Percentiles rank a stretch among this genome's conserved stretches.
phyloP scores from a whole-genome alignment of 2,329 filamentous ascomycete genomes.

The Penicillium sp. region DNA sequence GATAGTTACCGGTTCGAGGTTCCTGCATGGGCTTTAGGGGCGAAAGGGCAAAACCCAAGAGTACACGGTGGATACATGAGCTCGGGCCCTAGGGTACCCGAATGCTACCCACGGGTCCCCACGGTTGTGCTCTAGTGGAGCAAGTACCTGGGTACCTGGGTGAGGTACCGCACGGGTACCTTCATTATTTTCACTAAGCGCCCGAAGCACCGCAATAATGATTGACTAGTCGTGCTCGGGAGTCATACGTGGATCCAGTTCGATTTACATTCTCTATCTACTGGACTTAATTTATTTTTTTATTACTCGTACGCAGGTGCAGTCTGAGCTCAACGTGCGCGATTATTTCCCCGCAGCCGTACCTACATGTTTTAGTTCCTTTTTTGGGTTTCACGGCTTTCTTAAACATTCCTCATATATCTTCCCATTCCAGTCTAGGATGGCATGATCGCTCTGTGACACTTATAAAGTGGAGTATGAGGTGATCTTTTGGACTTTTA shows the following conservation, averaged over 20 bases:
- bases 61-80: background rate
- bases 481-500: conserved; percentile 11
- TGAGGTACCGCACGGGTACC: conserved; percentile 6
- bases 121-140: background rate
- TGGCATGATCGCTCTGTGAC: conserved; percentile 18
- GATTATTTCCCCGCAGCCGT: conserved; percentile 14
- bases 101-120: background rate
- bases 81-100: background rate
- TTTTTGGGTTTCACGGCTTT: background rate
- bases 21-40: conserved; percentile 18
- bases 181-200: conserved; percentile 24
- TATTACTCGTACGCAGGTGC: background rate
- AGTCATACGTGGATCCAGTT: conserved; percentile 1
- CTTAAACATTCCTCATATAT: background rate
- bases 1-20: conserved; percentile 25
- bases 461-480: conserved; percentile 11
- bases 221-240: background rate
- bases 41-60: conserved; percentile 3
- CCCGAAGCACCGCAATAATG: conserved; percentile 23
- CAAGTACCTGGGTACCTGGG: background rate
- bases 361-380: conserved; percentile 1
- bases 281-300: background rate
- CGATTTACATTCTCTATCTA: background rate
- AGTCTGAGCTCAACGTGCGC: background rate
- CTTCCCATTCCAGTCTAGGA: conserved; percentile 6